Percentiles rank a stretch among this genome's conserved stretches.
Conservation (phyloP, 2,329 filamentous ascomycete species). For the Sporothrix curviconia region DNA sequence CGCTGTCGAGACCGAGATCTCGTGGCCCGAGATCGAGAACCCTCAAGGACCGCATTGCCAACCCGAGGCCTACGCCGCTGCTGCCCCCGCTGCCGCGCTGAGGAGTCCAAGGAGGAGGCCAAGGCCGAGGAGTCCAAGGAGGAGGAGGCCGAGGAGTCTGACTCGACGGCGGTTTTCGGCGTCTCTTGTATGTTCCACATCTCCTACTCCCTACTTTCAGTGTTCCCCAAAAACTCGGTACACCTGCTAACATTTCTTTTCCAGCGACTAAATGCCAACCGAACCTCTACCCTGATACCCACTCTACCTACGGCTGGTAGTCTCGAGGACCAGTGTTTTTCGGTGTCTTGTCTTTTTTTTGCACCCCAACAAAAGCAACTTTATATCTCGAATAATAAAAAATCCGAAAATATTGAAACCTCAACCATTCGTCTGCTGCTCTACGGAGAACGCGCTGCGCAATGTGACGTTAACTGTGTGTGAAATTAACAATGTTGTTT, state of each 20-base stretch:
- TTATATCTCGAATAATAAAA: slow-evolving; percentile 12
- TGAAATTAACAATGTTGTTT: background rate
- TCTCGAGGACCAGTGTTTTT: background rate
- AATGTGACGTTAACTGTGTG: background rate
- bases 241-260: background rate
- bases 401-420: slow-evolving; percentile 10
- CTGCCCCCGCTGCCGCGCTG: slow-evolving; percentile 64
- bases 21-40: slow-evolving; percentile 92
- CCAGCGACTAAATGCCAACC: slow-evolving; percentile 17
- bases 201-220: no score
- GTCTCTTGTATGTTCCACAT: slow-evolving; percentile 52
- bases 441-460: no score
- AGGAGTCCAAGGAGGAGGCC: slow-evolving; percentile 41
- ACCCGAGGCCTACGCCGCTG: slow-evolving; percentile 89
- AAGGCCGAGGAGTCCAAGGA: slow-evolving; percentile 54
- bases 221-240: no score
- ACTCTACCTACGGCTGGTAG: background rate
- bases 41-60: slow-evolving; percentile 99
- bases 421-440: background rate
- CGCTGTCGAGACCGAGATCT: slow-evolving; percentile 82
- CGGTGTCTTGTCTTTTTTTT: background rate
- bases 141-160: slow-evolving; percentile 63
- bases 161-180: slow-evolving; percentile 63
- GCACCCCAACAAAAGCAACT: slow-evolving; percentile 9
- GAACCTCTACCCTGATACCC: background rate